phyloP scores from a whole-genome alignment of 2,329 filamentous ascomycete species.

The Aschersonia sp. region DNA sequence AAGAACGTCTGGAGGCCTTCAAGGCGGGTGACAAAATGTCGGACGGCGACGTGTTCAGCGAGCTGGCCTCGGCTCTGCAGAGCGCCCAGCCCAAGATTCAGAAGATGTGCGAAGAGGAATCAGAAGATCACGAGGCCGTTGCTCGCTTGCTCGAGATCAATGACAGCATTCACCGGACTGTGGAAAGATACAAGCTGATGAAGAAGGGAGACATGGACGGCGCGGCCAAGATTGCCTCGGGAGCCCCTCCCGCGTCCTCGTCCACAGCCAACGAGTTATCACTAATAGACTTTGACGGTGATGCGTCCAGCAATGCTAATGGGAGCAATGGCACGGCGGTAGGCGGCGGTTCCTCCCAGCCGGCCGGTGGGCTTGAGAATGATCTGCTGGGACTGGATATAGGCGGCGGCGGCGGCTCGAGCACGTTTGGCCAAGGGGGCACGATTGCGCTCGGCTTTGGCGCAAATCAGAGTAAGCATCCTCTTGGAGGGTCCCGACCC shows the following conservation, averaged over 20 bases:
- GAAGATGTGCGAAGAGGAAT: constrained; percentile 98
- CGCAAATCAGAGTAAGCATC: constrained; percentile 45
- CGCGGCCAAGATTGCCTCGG: constrained; percentile 70
- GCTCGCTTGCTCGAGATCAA: constrained; percentile 94
- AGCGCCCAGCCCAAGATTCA: constrained; percentile 97
- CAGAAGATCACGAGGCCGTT: constrained; percentile 89
- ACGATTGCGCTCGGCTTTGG: constrained; percentile 73
- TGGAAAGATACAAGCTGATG: constrained; percentile 87
- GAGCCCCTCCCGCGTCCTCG: constrained; percentile 37
- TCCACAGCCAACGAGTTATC: constrained; percentile 58
- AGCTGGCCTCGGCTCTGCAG: constrained; percentile 75
- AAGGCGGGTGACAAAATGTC: constrained; percentile 65
- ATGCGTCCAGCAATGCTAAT: constrained; percentile 37
- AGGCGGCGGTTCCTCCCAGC: constrained; percentile 19
- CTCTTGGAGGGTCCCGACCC: background rate
- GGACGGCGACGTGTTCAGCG: constrained; percentile 57
- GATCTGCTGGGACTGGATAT: constrained; percentile 84
- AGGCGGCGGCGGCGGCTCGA: constrained; percentile 40
- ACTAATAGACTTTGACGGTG: constrained; percentile 76
- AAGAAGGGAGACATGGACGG: constrained; percentile 87
- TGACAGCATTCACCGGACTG: constrained; percentile 93
- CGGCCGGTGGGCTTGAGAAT: constrained; percentile 62
- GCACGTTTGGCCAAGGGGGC: constrained; percentile 56
- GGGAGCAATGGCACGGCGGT: constrained; percentile 25
- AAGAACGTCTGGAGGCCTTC: constrained; percentile 82